Percentiles rank a stretch among this genome's conserved stretches.
phyloP scores from a whole-genome alignment of 345 rosid species.

The Leavenworthia alabamica region DNA sequence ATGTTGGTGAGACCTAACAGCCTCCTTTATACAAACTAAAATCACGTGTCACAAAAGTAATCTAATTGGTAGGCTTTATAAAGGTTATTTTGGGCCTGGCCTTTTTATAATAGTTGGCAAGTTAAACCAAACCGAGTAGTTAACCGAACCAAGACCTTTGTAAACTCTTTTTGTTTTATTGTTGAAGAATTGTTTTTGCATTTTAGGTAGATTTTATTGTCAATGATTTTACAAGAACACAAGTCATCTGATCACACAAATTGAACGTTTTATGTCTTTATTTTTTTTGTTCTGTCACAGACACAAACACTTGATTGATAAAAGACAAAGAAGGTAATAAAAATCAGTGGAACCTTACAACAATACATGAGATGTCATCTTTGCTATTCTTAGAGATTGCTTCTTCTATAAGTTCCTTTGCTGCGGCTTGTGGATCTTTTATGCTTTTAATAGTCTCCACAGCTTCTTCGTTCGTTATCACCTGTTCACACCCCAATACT shows the following conservation, averaged over 20 bases:
- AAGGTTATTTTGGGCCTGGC: neutral
- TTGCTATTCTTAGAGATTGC: slow-evolving; percentile 65
- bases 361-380: slow-evolving; percentile 91
- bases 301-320: neutral
- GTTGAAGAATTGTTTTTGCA: neutral
- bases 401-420: slow-evolving; percentile 56
- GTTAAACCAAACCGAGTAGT: neutral
- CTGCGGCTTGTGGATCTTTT: slow-evolving; percentile 68
- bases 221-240: neutral
- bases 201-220: neutral
- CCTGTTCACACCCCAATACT: too few species aligned
- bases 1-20: slow-evolving; percentile 29
- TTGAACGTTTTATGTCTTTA: neutral
- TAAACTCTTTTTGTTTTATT: neutral
- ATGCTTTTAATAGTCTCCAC: slow-evolving; percentile 46
- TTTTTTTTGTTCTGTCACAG: too few species aligned
- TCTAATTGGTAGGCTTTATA: neutral
- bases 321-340: slow-evolving; percentile 1
- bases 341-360: slow-evolving; percentile 73
- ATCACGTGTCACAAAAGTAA: slow-evolving; percentile 13
- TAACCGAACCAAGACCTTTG: neutral
- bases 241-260: neutral
- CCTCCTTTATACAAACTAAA: neutral
- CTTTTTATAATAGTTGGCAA: neutral
- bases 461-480: slow-evolving; percentile 74